Conservation (phyloP, 208 protist species). For the Kentomonas sorsogonicus region DNA sequence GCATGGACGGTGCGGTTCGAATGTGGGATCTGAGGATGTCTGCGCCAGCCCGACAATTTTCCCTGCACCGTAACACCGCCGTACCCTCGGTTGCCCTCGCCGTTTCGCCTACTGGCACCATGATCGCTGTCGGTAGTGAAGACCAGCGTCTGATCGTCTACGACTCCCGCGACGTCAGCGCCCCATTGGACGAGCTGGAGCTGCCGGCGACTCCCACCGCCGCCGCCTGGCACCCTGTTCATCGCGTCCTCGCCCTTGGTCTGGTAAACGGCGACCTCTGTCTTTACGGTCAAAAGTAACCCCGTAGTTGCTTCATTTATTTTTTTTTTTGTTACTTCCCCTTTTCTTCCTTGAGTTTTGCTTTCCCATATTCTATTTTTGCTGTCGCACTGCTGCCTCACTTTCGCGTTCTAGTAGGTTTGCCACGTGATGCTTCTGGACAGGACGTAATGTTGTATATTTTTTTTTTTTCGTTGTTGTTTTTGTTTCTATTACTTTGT, state of each 20-base stretch:
- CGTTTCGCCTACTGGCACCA: slow-evolving; percentile 40
- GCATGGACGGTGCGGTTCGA: slow-evolving; percentile 55
- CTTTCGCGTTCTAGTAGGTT: too few species aligned
- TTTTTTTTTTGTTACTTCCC: too few species aligned
- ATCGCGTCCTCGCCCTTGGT: slow-evolving; percentile 34
- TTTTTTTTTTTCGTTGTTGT: neutral
- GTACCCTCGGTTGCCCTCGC: slow-evolving; percentile 46
- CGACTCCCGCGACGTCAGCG: slow-evolving; percentile 37
- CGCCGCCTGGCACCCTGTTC: slow-evolving; percentile 62
- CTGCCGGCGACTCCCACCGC: slow-evolving; percentile 34
- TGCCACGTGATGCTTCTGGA: too few species aligned
- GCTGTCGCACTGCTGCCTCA: too few species aligned
- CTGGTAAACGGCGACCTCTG: slow-evolving; percentile 7
- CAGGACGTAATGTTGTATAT: too few species aligned
- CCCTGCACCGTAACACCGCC: slow-evolving; percentile 68
- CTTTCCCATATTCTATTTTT: too few species aligned
- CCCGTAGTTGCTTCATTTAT: slow-evolving; percentile 15
- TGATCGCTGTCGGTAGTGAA: slow-evolving; percentile 75
- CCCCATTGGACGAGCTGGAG: slow-evolving; percentile 33
- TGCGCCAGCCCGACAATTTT: slow-evolving; percentile 45
- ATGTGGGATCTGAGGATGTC: slow-evolving; percentile 72
- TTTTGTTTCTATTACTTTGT: neutral
- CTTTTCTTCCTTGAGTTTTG: too few species aligned
- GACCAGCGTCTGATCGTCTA: slow-evolving; percentile 61
- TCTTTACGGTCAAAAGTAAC: slow-evolving; percentile 37